Evolutionary conservation across 768 basidiomycete species (phyloP).

Genomic region (Lactifluus echinatus): DNA sequence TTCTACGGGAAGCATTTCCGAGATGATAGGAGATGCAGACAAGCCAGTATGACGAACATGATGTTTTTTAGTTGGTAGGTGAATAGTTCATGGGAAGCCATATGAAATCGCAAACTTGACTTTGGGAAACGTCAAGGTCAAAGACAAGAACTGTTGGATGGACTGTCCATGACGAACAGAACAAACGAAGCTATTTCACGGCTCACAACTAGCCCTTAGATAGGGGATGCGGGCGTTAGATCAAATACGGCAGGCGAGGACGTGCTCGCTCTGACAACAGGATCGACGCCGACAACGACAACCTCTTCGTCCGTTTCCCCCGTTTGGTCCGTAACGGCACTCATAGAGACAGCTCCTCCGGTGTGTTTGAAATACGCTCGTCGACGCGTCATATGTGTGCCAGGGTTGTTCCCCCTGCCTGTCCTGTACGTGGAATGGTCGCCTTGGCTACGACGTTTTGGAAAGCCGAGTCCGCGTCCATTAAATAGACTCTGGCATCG

Average conservation of each 20-base stretch:
- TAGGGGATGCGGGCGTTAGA: conserved; percentile 2
- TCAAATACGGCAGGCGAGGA: conserved; percentile 18
- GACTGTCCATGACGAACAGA: background rate
- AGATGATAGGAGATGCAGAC: conserved; percentile 4
- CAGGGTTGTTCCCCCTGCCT: background rate
- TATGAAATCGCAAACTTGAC: conserved; percentile 7
- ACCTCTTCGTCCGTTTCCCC: background rate
- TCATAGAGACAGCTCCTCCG: conserved; percentile 16
- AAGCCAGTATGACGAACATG: background rate
- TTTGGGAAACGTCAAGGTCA: background rate
- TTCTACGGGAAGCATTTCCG: background rate
- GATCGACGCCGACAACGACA: background rate
- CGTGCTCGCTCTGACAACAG: conserved; percentile 16
- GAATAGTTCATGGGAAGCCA: conserved; percentile 9
- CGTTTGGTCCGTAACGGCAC: conserved; percentile 7
- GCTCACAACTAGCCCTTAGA: background rate
- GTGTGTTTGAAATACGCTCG: conserved; percentile 8
- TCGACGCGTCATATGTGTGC: conserved; percentile 5
- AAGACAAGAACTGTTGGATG: background rate
- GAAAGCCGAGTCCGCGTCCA: conserved; percentile 6
- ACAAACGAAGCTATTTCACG: background rate
- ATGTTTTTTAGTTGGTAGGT: background rate
- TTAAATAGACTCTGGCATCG: background rate
- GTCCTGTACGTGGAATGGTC: conserved; percentile 1
- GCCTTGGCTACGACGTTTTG: conserved; percentile 7